Conservation (phyloP, 805 yeast genomes). For the Hanseniaspora meyeri region DNA sequence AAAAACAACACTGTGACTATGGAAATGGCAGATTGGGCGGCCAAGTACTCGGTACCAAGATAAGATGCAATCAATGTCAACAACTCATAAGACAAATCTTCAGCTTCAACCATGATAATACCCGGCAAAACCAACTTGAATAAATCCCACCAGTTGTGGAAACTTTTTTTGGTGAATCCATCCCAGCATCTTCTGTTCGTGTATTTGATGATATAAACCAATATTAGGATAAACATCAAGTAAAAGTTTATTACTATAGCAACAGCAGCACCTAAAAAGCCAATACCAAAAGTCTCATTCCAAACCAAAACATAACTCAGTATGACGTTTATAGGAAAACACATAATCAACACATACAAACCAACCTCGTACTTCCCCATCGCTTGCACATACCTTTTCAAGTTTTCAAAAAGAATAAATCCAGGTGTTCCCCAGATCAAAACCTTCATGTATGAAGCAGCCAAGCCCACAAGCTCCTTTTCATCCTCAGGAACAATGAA, state of each 20-base stretch:
- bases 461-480: slow-evolving; percentile 40
- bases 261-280: slow-evolving; percentile 70
- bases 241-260: slow-evolving; percentile 65
- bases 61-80: slow-evolving; percentile 57
- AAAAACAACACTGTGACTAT: slow-evolving; percentile 52
- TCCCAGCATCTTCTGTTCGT: slow-evolving; percentile 65
- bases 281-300: slow-evolving; percentile 55
- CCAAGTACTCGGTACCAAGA: slow-evolving; percentile 56
- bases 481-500: slow-evolving; percentile 39
- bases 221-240: slow-evolving; percentile 47
- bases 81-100: slow-evolving; percentile 61
- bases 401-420: slow-evolving; percentile 61
- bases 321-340: slow-evolving; percentile 59
- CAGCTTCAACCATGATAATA: slow-evolving; percentile 67
- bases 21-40: slow-evolving; percentile 63
- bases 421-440: slow-evolving; percentile 68
- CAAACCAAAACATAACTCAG: slow-evolving; percentile 65
- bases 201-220: slow-evolving; percentile 42
- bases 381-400: slow-evolving; percentile 71
- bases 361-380: slow-evolving; percentile 82
- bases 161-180: slow-evolving; percentile 41
- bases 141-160: slow-evolving; percentile 48
- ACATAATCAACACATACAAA: slow-evolving; percentile 48
- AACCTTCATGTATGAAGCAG: slow-evolving; percentile 47
- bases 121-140: slow-evolving; percentile 58